Evolutionary conservation across 768 basidiomycete species (phyloP), one percentile per base, ranked within the genome.

Genomic region (Dictyophora rubrovolvata): DNA sequence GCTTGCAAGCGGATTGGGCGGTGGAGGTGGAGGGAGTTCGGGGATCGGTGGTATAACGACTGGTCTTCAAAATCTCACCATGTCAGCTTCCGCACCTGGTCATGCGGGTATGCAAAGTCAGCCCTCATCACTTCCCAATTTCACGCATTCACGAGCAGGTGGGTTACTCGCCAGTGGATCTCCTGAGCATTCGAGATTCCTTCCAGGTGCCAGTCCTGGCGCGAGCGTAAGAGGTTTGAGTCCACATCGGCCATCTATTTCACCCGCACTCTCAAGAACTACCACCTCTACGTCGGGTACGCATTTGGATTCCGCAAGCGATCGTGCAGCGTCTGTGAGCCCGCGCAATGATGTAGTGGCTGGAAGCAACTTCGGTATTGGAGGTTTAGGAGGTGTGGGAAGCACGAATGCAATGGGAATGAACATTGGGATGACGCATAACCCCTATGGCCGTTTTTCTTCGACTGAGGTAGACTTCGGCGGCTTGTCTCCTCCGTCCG

Each of bases 41-140:
- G 42, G 42, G 4, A 52, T 51, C 33, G 18, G 47, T n/a, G 65
- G 81, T 59, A 74, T 90, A 62, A 85, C 73, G 64, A 64, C 89
- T n/a, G 77, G 76, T 33, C 50, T 59, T 48, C 35, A 35, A 17
- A 34, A 47, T 17, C 33, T 59, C 12, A 59, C 48, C 20, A 51
- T 59, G 18, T 59, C 57, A n/a, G n/a, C 12, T 42, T 42, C 42
- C 10, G 42, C 42, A 42, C 42, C 42, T n/a, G 42, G 42, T 42
- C 12, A 42, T 42, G 42, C 42, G 8, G 57, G 57, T 37, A 21
- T 33, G 14, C 77, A 82, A 1, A 84, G 83, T 65, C 84, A 87
- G 63, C 84, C 87, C 0, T 78, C 86, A 0, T 90, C 87, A 1
- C 75, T 89, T 17, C 88, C 89, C 46, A 87, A 86, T 54, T 87